Evolutionary conservation across 1,284 basidiomycete species (phyloP).

Genomic region (Ceratobasidium sp.): DNA sequence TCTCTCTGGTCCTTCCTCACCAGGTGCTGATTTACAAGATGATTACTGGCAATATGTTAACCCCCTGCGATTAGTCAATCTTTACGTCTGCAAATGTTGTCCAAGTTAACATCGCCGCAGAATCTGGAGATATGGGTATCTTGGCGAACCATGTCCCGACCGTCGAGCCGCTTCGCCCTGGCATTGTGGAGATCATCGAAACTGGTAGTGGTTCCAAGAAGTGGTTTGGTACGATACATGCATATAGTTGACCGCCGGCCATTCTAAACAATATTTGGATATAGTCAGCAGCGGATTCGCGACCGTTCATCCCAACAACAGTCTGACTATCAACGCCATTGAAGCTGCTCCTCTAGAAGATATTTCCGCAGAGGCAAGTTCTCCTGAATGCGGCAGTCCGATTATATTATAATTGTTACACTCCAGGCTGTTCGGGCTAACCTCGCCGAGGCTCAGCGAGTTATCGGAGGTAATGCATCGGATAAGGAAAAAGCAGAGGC

Average conservation of each 20-base stretch:
- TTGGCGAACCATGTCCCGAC: slow-evolving; percentile 96
- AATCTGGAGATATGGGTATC: slow-evolving; percentile 98
- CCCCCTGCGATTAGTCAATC: slow-evolving; percentile 66
- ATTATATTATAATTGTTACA: too few relatives aligned
- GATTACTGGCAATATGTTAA: slow-evolving; percentile 15
- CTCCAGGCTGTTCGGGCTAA: slow-evolving; percentile 87
- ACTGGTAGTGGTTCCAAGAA: slow-evolving; percentile 80
- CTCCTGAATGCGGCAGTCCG: too few relatives aligned
- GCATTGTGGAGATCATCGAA: slow-evolving; percentile 93
- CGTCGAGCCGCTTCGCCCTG: slow-evolving; percentile 90
- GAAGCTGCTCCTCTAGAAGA: slow-evolving; percentile 94
- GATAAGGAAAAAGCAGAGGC: slow-evolving; percentile 96
- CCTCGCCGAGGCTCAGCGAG: slow-evolving; percentile 88
- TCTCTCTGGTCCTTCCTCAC: slow-evolving; percentile 91
- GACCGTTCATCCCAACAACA: slow-evolving; percentile 97
- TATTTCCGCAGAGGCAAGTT: slow-evolving; percentile 83
- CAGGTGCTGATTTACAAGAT: slow-evolving; percentile 62
- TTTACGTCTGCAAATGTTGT: slow-evolving; percentile 87
- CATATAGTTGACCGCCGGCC: neutral
- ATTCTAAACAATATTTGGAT: neutral
- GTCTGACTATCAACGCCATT: slow-evolving; percentile 94
- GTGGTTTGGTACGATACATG: slow-evolving; percentile 83
- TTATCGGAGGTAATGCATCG: slow-evolving; percentile 80
- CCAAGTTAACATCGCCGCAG: slow-evolving; percentile 92
- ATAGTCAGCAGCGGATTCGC: slow-evolving; percentile 97